Conservation (phyloP, 2,329 filamentous ascomycete species). For the Ophiobolus disseminans region DNA sequence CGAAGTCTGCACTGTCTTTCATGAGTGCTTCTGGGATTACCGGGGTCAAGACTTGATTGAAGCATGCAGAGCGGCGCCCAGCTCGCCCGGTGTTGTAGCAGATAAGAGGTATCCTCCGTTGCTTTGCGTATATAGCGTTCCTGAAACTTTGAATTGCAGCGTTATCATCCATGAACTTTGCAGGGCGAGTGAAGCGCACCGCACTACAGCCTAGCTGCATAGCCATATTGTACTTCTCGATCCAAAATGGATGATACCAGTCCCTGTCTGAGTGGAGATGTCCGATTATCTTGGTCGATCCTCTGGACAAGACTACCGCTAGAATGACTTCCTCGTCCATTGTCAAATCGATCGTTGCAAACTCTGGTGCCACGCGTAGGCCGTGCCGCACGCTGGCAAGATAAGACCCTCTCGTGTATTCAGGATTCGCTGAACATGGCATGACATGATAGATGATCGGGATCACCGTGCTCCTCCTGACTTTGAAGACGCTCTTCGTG, state of each 20-base stretch:
- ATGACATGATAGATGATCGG: slow-evolving; percentile 52
- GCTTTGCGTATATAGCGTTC: slow-evolving; percentile 55
- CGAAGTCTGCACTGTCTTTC: slow-evolving; percentile 36
- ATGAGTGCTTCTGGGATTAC: slow-evolving; percentile 62
- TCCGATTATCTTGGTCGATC: slow-evolving; percentile 68
- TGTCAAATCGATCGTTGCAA: slow-evolving; percentile 64
- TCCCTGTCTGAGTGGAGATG: slow-evolving; percentile 58
- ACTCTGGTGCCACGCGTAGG: slow-evolving; percentile 70
- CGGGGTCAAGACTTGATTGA: slow-evolving; percentile 69
- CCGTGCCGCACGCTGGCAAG: slow-evolving; percentile 65
- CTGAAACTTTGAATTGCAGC: slow-evolving; percentile 66
- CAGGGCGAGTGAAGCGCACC: slow-evolving; percentile 66
- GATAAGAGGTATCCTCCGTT: slow-evolving; percentile 61
- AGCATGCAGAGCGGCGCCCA: slow-evolving; percentile 69
- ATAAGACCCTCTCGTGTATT: slow-evolving; percentile 51
- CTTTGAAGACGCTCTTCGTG: slow-evolving; percentile 63
- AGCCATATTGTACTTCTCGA: slow-evolving; percentile 65
- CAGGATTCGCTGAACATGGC: slow-evolving; percentile 30
- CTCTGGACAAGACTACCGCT: slow-evolving; percentile 59
- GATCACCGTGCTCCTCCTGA: slow-evolving; percentile 67
- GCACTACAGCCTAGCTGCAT: slow-evolving; percentile 66
- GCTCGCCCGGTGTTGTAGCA: slow-evolving; percentile 69
- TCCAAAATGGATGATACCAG: slow-evolving; percentile 65
- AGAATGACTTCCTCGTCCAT: slow-evolving; percentile 61
- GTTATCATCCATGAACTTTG: slow-evolving; percentile 66